Base-by-base conservation (phyloP, 306 rosid genomes). In the Sicyos edulis region DNA sequence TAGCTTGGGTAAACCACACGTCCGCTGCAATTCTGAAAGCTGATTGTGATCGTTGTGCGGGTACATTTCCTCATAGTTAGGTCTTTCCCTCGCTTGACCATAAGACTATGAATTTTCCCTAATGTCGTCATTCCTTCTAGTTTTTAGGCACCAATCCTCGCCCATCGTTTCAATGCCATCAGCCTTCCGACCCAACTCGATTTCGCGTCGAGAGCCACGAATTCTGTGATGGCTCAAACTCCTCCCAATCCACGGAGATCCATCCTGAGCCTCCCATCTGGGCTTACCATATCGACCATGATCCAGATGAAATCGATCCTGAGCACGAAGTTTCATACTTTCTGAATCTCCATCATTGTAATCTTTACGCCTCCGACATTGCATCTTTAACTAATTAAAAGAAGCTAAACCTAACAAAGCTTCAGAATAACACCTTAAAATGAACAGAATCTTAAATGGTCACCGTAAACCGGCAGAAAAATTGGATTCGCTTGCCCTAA, bases 61-160 rank as follows among this genome's bases (percentile, higher is more conserved):
- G 69, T 45, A 78, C 14, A 34, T 54, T 42, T 42, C 74, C 79
- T 87, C 80, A 42, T 80, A 81, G 47, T 82, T 84, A 49, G 83
- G 78, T 76, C 81, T 80, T 85, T 80, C 85, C 56, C 83, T 75
- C 60, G 75, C 7, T 63, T 80, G 78, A n/a, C 81, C 86, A 53
- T 37, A 53, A 77, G 85, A 84, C 37, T 91, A 93, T 5, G 92
- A 87, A 77, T 82, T 85, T 0, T 91, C 82, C 11, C 71, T 76
- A 10, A 70, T 72, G 54, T 56, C 71, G 63, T 71, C 74, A 12
- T 77, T 62, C 80, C 90, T 82, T 11, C 86, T 76, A 51, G 80
- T 79, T 78, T 84, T 82, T 79, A 79, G 68, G 74, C 74, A 84
- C 89, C 89, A 82, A 68, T 78, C 80, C 50, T 82, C 77, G 57